A percentile compares a stretch with the other conserved stretches of the same genome.
Evolutionary conservation across 805 yeast genomes (phyloP).

Genomic region (Lipomyces spencermartinsiae): DNA sequence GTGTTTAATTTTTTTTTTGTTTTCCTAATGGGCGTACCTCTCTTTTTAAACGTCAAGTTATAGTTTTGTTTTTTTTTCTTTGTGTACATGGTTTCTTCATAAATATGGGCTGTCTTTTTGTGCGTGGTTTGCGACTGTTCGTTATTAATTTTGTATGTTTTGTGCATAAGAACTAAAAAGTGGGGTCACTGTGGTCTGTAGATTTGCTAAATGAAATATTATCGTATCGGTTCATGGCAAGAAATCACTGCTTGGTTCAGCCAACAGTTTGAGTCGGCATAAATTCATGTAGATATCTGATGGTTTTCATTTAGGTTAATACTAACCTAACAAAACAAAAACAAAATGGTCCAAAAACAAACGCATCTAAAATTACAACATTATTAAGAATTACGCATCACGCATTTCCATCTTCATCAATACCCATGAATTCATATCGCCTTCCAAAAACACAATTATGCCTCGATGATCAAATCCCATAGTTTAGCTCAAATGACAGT

Average conservation of each 20-base stretch:
- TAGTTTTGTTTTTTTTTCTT: no score
- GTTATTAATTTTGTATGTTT: background rate
- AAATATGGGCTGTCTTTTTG: background rate
- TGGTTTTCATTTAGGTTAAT: background rate
- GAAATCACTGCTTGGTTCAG: no score
- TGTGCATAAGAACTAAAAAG: background rate
- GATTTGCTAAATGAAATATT: background rate
- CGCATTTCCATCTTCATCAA: background rate
- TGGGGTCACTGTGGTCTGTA: background rate
- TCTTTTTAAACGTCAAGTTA: background rate
- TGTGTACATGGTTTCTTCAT: background rate
- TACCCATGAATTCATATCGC: background rate
- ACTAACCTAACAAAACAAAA: background rate
- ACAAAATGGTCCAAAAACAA: background rate
- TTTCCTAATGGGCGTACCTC: background rate
- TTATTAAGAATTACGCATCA: background rate
- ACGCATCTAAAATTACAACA: background rate
- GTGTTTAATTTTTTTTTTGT: background rate
- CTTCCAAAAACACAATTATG: background rate
- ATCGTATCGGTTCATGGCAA: no score
- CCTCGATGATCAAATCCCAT: background rate
- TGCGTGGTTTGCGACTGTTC: background rate
- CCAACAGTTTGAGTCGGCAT: no score
- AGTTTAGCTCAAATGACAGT: background rate
- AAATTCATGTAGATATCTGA: no score